phyloP scores from a whole-genome alignment of 2,329 filamentous ascomycete species.

The Ophiocordyceps sinensis region DNA sequence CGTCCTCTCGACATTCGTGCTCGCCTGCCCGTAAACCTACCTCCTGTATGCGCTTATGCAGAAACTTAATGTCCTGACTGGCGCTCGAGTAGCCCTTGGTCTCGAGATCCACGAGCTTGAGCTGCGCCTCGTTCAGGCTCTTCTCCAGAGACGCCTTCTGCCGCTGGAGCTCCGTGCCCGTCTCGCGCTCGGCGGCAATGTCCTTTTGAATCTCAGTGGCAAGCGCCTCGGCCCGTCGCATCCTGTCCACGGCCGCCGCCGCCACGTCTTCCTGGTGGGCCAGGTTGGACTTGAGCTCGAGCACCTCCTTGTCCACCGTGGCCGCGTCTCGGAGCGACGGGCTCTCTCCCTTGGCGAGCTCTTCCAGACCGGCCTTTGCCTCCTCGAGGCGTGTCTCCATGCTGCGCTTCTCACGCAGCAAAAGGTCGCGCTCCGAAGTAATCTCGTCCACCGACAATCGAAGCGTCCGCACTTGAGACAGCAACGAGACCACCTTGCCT shows the following conservation, averaged over 20 bases:
- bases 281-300: conserved; percentile 76
- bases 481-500: conserved; percentile 75
- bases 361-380: conserved; percentile 76
- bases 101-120: conserved; percentile 82
- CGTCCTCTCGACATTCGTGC: neutral
- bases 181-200: conserved; percentile 72
- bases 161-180: conserved; percentile 67
- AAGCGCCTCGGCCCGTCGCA: conserved; percentile 83
- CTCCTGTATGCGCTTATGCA: conserved; percentile 90
- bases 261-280: conserved; percentile 92
- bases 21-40: conserved; percentile 35
- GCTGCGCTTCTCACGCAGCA: conserved; percentile 79
- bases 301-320: conserved; percentile 71
- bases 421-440: conserved; percentile 67
- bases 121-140: conserved; percentile 75
- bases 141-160: conserved; percentile 87
- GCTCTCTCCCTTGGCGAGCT: conserved; percentile 71
- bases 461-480: conserved; percentile 78
- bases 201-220: conserved; percentile 87
- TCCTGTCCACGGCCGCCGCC: conserved; percentile 85
- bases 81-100: conserved; percentile 93
- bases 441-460: conserved; percentile 77
- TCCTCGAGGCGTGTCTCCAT: conserved; percentile 76
- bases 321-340: conserved; percentile 84
- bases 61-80: conserved; percentile 87